phyloP scores from a whole-genome alignment of 139 green algal species.

The Micractinium sp. region DNA sequence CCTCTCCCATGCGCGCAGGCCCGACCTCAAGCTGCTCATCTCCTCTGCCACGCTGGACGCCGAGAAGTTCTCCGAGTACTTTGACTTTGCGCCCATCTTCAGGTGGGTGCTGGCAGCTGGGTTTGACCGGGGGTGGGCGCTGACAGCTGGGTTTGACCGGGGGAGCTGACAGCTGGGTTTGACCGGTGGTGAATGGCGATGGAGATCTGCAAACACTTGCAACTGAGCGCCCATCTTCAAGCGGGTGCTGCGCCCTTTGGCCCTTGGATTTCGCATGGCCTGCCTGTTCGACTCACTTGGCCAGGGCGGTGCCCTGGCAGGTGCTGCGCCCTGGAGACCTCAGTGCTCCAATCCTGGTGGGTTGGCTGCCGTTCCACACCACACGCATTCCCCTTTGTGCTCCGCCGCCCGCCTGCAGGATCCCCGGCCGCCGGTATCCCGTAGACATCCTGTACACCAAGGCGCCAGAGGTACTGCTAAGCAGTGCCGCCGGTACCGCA shows the following conservation, averaged over 20 bases:
- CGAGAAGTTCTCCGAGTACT: constrained; percentile 96
- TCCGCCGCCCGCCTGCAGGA: constrained; percentile 39
- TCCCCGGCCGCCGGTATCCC: constrained; percentile 90
- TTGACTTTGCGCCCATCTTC: constrained; percentile 97
- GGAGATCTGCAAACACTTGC: too few relatives aligned
- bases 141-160: too few relatives aligned
- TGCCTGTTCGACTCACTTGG: too few relatives aligned
- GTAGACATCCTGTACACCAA: constrained; percentile 99
- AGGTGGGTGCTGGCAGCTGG: too few relatives aligned
- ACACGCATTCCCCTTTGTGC: not conserved
- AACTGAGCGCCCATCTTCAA: too few relatives aligned
- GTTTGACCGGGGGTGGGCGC: too few relatives aligned
- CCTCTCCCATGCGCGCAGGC: constrained; percentile 40
- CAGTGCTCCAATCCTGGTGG: not conserved
- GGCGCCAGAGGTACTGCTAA: constrained; percentile 69
- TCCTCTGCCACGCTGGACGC: constrained; percentile 90
- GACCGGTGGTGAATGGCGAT: too few relatives aligned
- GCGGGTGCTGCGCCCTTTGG: too few relatives aligned
- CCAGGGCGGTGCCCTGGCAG: too few relatives aligned
- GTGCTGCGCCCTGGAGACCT: not conserved
- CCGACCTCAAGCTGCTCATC: constrained; percentile 98
- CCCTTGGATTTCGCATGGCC: too few relatives aligned
- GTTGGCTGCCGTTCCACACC: not conserved
- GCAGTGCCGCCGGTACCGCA: too few relatives aligned
- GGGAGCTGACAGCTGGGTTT: too few relatives aligned